phyloP scores from a whole-genome alignment of 23 red algal genomes.

The Gracilariopsis chorda region DNA sequence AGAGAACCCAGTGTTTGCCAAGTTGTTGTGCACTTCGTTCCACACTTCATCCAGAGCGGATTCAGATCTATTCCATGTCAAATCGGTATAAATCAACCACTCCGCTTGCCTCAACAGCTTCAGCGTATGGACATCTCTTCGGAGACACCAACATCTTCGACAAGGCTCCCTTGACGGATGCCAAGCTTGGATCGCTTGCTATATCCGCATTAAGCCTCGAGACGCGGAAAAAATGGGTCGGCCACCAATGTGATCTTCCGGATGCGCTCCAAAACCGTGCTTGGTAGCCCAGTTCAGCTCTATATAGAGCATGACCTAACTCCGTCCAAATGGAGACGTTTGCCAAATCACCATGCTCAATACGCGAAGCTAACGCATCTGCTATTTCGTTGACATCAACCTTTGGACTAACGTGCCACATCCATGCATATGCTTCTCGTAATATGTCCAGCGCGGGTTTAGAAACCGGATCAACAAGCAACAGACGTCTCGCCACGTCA shows the following conservation, averaged over 20 bases:
- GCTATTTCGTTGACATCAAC: constrained; percentile 37
- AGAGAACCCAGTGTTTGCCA: too few relatives aligned
- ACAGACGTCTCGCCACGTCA: constrained; percentile 37
- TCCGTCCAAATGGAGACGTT: constrained; percentile 48
- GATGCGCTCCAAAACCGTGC: constrained; percentile 6
- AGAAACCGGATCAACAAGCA: constrained; percentile 41
- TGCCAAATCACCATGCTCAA: constrained; percentile 52
- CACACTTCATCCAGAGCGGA: too few relatives aligned
- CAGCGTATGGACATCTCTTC: neutral
- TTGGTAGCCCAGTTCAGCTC: neutral
- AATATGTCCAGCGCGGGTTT: constrained; percentile 29
- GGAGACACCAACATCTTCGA: constrained; percentile 15
- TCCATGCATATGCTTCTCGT: constrained; percentile 59
- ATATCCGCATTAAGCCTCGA: constrained; percentile 27
- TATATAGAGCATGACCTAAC: neutral
- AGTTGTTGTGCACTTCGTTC: too few relatives aligned
- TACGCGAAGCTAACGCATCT: constrained; percentile 35
- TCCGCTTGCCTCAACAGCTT: constrained; percentile 18
- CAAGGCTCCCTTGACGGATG: constrained; percentile 41
- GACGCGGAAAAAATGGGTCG: constrained; percentile 52
- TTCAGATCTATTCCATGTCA: neutral
- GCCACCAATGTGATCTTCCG: constrained; percentile 46
- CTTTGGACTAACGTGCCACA: constrained; percentile 19
- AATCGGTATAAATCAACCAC: constrained; percentile 14
- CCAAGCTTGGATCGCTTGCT: constrained; percentile 4